These are phyloP conservation scores for Fusarium keratoplasticum DNA, from an alignment of 2,329 filamentous ascomycete species.

Conservation along the genomic window DNA sequence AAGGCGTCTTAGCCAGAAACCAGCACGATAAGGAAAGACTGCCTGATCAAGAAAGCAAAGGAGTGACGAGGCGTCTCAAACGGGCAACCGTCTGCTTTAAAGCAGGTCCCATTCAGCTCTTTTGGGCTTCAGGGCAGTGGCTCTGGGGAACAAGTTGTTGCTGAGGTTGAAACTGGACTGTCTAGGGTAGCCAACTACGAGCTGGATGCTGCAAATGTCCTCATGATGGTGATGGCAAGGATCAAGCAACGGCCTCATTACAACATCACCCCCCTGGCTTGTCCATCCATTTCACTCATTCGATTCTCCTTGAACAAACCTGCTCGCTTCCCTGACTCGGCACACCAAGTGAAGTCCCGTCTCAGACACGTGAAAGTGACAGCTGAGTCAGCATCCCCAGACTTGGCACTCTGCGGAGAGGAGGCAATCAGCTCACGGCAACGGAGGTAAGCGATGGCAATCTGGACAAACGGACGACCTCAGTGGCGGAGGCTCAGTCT, in stretches of 20 bases:
- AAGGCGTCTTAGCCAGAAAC: background rate
- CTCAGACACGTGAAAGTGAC: conserved; percentile 25
- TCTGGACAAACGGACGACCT: conserved; percentile 12
- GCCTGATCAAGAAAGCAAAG: background rate
- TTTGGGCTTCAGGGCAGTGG: background rate
- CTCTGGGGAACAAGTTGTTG: background rate
- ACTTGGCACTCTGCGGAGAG: background rate
- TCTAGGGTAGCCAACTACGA: background rate
- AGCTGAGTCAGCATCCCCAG: conserved; percentile 20
- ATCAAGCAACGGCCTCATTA: background rate
- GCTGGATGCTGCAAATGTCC: background rate
- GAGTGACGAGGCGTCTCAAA: background rate
- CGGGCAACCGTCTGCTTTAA: background rate
- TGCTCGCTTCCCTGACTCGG: background rate
- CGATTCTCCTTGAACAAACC: background rate
- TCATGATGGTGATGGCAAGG: background rate
- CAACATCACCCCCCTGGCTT: background rate
- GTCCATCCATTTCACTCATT: background rate
- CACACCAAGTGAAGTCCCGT: background rate
- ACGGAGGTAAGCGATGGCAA: background rate
- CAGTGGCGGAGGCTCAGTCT: conserved; percentile 34
- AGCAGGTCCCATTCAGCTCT: background rate
- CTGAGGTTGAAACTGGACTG: background rate
- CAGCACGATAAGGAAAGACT: background rate
- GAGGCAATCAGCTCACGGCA: conserved; percentile 4